Conservation (phyloP, 305 asterid species). For the Solanum aculeatissimum region DNA sequence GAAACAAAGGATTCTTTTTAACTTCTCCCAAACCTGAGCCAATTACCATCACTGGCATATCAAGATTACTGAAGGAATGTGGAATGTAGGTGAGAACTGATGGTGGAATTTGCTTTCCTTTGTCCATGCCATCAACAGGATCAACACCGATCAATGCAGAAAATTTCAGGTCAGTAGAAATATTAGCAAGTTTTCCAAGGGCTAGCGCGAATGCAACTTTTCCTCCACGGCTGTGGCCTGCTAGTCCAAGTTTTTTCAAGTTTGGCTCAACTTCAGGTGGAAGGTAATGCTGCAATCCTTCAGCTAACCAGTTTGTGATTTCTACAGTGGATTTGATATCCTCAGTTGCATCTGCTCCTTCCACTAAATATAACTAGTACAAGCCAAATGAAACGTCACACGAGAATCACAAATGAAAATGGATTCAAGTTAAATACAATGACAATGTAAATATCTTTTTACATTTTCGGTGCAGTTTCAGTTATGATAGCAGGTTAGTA, state of each 20-base stretch:
- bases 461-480: too few relatives aligned
- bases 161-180: constrained; percentile 15
- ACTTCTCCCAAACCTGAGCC: constrained; percentile 82
- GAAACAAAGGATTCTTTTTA: constrained; percentile 50
- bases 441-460: neutral
- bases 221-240: constrained; percentile 90
- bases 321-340: constrained; percentile 49
- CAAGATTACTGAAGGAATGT: constrained; percentile 31
- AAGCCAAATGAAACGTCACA: neutral
- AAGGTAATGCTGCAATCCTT: constrained; percentile 35
- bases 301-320: constrained; percentile 53
- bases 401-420: neutral
- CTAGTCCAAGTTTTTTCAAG: constrained; percentile 42
- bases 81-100: constrained; percentile 65
- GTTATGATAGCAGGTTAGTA: neutral
- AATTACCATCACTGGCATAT: constrained; percentile 36
- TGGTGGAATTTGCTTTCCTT: constrained; percentile 65
- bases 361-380: constrained; percentile 44
- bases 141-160: constrained; percentile 78
- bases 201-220: constrained; percentile 74
- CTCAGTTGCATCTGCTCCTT: constrained; percentile 60
- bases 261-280: constrained; percentile 48
- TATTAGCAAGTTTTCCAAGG: constrained; percentile 15
- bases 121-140: constrained; percentile 79
- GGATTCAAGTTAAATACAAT: neutral